Percentiles rank a stretch among this genome's conserved stretches.
These are phyloP conservation scores for Mortierella hygrophila DNA, from an alignment of 192 early-diverging fungal species.

Conservation along the genomic window DNA sequence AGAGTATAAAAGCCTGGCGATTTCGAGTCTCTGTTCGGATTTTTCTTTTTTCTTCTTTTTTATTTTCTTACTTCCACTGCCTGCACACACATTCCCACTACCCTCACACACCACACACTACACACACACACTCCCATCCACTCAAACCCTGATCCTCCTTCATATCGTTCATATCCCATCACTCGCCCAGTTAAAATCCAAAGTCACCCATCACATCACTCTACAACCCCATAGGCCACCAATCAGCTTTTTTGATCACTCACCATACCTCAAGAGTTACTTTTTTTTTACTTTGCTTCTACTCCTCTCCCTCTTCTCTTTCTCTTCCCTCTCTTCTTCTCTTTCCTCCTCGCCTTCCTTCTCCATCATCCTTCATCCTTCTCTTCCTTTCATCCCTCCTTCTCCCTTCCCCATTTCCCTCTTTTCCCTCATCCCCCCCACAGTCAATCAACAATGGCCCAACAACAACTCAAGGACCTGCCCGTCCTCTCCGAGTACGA, in stretches of 20 bases:
- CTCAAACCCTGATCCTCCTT: conserved; percentile 17
- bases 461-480: conserved; percentile 32
- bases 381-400: background rate
- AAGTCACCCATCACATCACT: background rate
- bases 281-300: background rate
- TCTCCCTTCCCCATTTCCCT: conserved; percentile 1
- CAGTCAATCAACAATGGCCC: conserved; percentile 17
- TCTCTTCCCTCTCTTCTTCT: background rate
- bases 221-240: background rate
- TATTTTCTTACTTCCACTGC: background rate
- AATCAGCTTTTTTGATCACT: too few species aligned
- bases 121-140: background rate
- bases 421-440: background rate
- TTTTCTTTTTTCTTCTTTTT: background rate
- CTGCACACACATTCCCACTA: background rate
- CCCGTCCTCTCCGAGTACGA: conserved; percentile 81
- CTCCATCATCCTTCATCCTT: background rate
- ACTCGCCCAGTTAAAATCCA: background rate
- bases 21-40: background rate
- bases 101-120: background rate
- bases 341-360: background rate
- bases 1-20: background rate
- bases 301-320: background rate
- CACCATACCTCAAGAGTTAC: too few species aligned
- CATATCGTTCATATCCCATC: background rate